phyloP scores from a whole-genome alignment of 148 eudicot species.

The Spergularia bocconei region DNA sequence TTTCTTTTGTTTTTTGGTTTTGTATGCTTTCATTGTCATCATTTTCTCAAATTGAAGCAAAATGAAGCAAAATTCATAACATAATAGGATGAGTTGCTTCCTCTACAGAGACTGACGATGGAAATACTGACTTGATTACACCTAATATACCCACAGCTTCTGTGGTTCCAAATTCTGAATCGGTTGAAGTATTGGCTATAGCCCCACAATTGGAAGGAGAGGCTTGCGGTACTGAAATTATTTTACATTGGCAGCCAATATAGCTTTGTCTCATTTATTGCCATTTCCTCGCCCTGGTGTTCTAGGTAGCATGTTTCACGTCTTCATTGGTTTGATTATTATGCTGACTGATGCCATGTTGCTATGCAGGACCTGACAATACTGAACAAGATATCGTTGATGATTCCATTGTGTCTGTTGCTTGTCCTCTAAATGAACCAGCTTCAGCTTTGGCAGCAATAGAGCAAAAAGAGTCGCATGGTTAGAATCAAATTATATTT shows the following conservation, averaged over 20 bases:
- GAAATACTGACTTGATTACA: not conserved
- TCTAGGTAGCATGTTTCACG: no score
- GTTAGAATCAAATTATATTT: no score
- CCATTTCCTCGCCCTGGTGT: no score
- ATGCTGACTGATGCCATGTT: not conserved
- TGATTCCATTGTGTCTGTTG: not conserved
- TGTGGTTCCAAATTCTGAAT: not conserved
- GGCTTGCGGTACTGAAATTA: no score
- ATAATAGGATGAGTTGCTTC: not conserved
- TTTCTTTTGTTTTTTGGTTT: no score
- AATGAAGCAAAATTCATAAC: not conserved
- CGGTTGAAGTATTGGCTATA: not conserved
- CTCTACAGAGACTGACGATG: not conserved
- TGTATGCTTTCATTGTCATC: not conserved
- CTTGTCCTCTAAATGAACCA: not conserved
- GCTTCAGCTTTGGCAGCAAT: not conserved
- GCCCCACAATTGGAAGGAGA: not conserved
- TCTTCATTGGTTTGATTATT: not conserved
- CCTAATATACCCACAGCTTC: not conserved
- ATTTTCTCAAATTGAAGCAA: not conserved
- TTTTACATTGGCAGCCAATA: no score
- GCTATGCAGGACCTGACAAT: not conserved
- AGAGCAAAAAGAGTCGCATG: constrained; percentile 2
- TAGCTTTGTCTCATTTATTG: no score
- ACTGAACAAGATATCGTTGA: not conserved